Conservation (phyloP, 331 rosid species). For the Saraca asoca region DNA sequence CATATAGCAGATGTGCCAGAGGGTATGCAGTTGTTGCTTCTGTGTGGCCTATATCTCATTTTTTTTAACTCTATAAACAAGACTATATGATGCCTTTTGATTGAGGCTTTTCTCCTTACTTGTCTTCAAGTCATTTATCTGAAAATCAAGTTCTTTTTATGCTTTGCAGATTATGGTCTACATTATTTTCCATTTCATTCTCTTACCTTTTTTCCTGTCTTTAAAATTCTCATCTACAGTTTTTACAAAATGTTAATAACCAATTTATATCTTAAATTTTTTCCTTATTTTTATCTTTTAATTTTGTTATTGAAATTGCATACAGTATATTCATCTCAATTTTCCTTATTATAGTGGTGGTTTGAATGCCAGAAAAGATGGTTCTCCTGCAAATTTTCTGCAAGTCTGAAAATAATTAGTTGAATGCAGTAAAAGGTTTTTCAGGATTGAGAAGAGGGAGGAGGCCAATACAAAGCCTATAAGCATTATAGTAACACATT, state of each 20-base stretch:
- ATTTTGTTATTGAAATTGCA: conserved; percentile 3
- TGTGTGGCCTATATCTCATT: conserved; percentile 47
- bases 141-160: conserved; percentile 12
- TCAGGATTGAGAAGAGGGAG: conserved; percentile 15
- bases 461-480: conserved; percentile 14
- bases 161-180: conserved; percentile 13
- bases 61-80: conserved; percentile 36
- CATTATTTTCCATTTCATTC: neutral
- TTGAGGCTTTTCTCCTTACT: conserved; percentile 27
- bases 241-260: conserved; percentile 11
- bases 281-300: neutral
- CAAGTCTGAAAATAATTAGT: conserved; percentile 16
- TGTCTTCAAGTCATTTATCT: conserved; percentile 27
- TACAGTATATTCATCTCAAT: neutral
- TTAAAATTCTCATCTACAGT: neutral
- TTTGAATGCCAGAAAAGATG: conserved; percentile 22
- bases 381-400: conserved; percentile 28
- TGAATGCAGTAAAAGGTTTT: conserved; percentile 20
- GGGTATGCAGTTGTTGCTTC: conserved; percentile 61
- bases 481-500: neutral
- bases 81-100: conserved; percentile 13
- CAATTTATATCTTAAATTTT: neutral
- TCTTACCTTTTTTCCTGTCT: neutral
- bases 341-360: conserved; percentile 20
- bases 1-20: conserved; percentile 46